Percentiles rank a stretch among this genome's conserved stretches.
phyloP scores from a whole-genome alignment of 495 filamentous ascomycete genomes.

The Schizothecium vesticola region DNA sequence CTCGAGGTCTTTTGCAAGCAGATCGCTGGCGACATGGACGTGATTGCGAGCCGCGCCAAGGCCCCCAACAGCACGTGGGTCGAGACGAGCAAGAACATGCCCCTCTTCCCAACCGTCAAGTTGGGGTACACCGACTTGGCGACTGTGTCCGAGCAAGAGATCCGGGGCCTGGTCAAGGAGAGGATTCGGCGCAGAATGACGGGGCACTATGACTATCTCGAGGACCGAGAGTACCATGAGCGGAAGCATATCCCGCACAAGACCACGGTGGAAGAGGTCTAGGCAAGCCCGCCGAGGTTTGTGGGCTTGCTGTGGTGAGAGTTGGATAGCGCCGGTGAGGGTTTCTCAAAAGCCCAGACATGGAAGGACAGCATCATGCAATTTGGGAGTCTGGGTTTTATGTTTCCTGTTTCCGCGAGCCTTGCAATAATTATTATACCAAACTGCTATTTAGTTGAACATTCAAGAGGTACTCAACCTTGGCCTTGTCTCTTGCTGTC shows the following conservation, averaged over 20 bases:
- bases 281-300: neutral
- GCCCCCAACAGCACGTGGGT: slow-evolving; percentile 55
- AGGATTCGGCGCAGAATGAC: too few species aligned
- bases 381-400: neutral
- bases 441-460: neutral
- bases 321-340: too few species aligned
- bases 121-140: neutral
- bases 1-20: slow-evolving; percentile 72
- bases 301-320: neutral
- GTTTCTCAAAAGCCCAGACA: neutral
- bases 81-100: slow-evolving; percentile 46
- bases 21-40: slow-evolving; percentile 66
- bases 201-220: too few species aligned
- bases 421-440: neutral
- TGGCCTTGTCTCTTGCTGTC: too few species aligned
- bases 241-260: too few species aligned
- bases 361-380: neutral
- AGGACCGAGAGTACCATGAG: too few species aligned
- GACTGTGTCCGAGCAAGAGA: neutral
- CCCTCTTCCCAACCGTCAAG: neutral
- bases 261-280: neutral
- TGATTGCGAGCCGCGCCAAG: slow-evolving; percentile 57
- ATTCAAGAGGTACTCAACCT: neutral
- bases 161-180: neutral
- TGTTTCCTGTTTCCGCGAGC: neutral